phyloP scores from a whole-genome alignment of 441 rosid species.

The Adansonia madagascariensis region DNA sequence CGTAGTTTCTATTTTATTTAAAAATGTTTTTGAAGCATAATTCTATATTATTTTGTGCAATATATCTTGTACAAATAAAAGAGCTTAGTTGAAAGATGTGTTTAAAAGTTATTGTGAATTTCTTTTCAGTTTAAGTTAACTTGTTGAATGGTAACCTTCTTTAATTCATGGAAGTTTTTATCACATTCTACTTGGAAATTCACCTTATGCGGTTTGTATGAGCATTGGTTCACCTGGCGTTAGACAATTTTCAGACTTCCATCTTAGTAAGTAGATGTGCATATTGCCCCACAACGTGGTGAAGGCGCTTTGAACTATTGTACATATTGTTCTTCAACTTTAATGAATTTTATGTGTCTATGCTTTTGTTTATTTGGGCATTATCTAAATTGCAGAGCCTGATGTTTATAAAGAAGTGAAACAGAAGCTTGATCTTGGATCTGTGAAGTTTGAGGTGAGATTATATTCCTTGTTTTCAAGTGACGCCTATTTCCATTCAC shows the following conservation, averaged over 20 bases:
- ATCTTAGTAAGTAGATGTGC: conserved; percentile 3
- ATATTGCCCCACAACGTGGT: neutral
- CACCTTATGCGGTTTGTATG: neutral
- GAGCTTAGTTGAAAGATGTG: neutral
- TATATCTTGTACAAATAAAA: neutral
- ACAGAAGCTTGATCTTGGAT: conserved; percentile 87
- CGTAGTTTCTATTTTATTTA: neutral
- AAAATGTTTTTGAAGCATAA: neutral
- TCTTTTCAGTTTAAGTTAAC: neutral
- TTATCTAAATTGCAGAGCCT: conserved; percentile 71
- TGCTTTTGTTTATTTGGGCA: conserved; percentile 21
- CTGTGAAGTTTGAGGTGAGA: conserved; percentile 94
- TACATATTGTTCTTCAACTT: neutral
- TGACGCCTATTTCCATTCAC: neutral
- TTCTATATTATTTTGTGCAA: neutral
- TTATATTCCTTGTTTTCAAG: conserved; percentile 13
- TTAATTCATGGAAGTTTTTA: conserved; percentile 3
- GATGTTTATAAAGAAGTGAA: conserved; percentile 92
- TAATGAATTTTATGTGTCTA: conserved; percentile 3
- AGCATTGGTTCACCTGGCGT: conserved; percentile 1
- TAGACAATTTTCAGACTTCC: neutral
- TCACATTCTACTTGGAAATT: neutral
- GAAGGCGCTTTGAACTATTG: conserved; percentile 12
- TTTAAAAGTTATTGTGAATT: neutral
- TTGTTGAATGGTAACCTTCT: neutral